Evolutionary conservation across 2,329 filamentous ascomycete genomes (phyloP).

Genomic region (Aspergillus sp.): DNA sequence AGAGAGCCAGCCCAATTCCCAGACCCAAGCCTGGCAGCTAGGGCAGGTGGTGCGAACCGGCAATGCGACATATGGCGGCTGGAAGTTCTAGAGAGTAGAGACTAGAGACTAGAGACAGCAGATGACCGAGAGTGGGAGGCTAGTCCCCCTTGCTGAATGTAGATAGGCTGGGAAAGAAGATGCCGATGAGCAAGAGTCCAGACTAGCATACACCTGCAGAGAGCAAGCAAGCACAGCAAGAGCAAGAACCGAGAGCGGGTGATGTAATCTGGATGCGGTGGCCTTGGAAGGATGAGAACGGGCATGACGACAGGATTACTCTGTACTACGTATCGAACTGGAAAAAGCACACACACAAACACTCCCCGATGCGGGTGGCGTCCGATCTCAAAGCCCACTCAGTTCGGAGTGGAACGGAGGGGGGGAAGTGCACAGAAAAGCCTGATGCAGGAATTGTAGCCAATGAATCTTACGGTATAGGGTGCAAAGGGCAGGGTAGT

Average conservation of each 20-base stretch:
- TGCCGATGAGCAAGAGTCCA: background rate
- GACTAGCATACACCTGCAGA: background rate
- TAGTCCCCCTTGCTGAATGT: constrained; percentile 9
- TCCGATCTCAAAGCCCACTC: background rate
- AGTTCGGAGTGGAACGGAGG: background rate
- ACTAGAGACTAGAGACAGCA: background rate
- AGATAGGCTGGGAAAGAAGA: background rate
- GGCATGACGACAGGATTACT: constrained; percentile 1
- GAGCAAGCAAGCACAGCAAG: background rate
- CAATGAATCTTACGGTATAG: background rate
- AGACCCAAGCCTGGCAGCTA: constrained; percentile 38
- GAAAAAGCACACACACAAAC: background rate
- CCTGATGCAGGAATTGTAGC: background rate
- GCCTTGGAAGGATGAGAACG: background rate
- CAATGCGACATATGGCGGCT: constrained; percentile 38
- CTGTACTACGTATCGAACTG: background rate
- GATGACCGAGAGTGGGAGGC: background rate
- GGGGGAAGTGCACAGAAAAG: background rate
- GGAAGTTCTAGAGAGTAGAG: constrained; percentile 33
- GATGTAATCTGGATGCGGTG: background rate
- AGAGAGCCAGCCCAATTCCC: constrained; percentile 40
- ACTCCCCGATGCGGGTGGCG: background rate
- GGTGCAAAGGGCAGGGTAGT: background rate
- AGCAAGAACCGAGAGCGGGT: background rate
- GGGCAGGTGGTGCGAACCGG: constrained; percentile 37